phyloP scores from a whole-genome alignment of 352 stramenopile genomes.

The Phytophthora meadii region DNA sequence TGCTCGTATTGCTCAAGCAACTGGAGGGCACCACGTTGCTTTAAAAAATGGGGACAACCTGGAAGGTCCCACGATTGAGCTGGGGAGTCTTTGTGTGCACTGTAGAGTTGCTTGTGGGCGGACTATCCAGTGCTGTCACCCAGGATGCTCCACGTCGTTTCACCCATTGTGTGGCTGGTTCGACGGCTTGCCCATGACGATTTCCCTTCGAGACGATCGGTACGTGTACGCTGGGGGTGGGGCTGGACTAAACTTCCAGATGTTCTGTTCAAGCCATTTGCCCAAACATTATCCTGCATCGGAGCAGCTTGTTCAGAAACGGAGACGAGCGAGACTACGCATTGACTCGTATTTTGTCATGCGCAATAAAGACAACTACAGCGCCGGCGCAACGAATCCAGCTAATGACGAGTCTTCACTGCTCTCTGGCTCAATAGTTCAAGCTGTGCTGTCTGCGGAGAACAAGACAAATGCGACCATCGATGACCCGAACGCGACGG shows the following conservation, averaged over 20 bases:
- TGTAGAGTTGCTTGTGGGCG: slow-evolving; percentile 81
- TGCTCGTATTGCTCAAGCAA: slow-evolving; percentile 38
- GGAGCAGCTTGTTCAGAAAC: slow-evolving; percentile 51
- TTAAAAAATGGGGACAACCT: slow-evolving; percentile 17
- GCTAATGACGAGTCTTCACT: slow-evolving; percentile 42
- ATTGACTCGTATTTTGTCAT: slow-evolving; percentile 79
- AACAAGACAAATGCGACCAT: slow-evolving; percentile 32
- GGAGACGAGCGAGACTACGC: slow-evolving; percentile 65
- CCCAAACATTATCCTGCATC: slow-evolving; percentile 53
- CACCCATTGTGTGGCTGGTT: slow-evolving; percentile 90
- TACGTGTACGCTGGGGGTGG: slow-evolving; percentile 81
- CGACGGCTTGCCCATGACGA: slow-evolving; percentile 78
- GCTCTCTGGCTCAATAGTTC: slow-evolving; percentile 57
- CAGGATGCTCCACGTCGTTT: slow-evolving; percentile 66
- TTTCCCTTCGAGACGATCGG: slow-evolving; percentile 49
- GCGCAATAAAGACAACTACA: slow-evolving; percentile 62
- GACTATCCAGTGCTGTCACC: slow-evolving; percentile 71
- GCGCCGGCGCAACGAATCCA: slow-evolving; percentile 20
- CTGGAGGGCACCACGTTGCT: slow-evolving; percentile 11
- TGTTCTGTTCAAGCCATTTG: slow-evolving; percentile 70
- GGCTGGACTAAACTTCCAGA: slow-evolving; percentile 70
- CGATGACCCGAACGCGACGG: slow-evolving; percentile 29
- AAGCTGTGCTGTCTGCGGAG: slow-evolving; percentile 55
- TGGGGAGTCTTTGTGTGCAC: slow-evolving; percentile 64
- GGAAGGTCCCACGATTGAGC: slow-evolving; percentile 28